phyloP scores from a whole-genome alignment of 306 rosid genomes.

The Vicia villosa region DNA sequence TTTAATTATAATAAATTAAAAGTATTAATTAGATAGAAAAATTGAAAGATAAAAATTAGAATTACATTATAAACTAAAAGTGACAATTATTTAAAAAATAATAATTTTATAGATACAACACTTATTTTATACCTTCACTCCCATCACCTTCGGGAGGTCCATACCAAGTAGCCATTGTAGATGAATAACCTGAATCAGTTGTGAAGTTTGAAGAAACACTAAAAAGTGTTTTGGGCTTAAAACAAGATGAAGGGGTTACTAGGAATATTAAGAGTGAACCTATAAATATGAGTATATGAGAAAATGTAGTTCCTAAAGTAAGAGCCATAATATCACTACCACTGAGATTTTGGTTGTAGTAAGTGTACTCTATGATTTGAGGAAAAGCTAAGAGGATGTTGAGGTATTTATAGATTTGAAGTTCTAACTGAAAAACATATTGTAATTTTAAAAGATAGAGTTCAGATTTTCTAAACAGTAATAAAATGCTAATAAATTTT shows the following conservation, averaged over 20 bases:
- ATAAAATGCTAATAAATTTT: too few species aligned
- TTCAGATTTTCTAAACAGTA: too few species aligned
- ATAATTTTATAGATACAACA: too few species aligned
- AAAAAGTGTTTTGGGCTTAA: conserved; percentile 45
- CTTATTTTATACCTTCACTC: conserved; percentile 59
- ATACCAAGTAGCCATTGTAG: conserved; percentile 71
- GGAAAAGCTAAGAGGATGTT: background rate
- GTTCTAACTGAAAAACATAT: too few species aligned
- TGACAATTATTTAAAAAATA: too few species aligned
- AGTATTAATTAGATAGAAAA: too few species aligned
- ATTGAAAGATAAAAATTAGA: too few species aligned
- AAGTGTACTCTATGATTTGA: conserved; percentile 19
- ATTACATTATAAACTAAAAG: too few species aligned
- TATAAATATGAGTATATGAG: background rate
- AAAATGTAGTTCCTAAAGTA: conserved; percentile 6
- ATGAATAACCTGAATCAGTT: conserved; percentile 44
- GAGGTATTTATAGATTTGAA: conserved; percentile 45
- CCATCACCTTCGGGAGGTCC: conserved; percentile 64
- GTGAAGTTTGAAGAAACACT: conserved; percentile 39
- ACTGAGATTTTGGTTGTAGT: background rate
- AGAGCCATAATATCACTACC: conserved; percentile 37
- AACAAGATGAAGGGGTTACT: conserved; percentile 44
- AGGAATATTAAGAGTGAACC: conserved; percentile 33
- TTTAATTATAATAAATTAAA: too few species aligned
- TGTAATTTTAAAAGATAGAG: too few species aligned